Base-by-base conservation (phyloP, 257 asterid species). In the Solanum piurae region DNA sequence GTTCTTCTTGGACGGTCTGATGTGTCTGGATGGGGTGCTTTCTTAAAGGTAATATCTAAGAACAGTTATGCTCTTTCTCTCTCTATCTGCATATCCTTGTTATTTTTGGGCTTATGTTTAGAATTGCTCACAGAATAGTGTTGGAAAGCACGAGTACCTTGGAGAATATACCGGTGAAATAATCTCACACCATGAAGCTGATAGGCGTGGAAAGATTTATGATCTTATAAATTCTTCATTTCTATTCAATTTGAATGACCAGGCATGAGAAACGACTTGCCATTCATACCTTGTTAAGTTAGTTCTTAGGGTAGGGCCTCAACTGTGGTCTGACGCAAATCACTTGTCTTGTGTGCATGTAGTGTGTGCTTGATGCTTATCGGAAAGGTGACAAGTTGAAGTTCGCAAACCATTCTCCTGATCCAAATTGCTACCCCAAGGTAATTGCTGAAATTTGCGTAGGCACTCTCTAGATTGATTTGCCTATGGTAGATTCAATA, bases 21-120 rank as follows among this genome's bases (percentile, higher is more conserved):
- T 83, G 89, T 96, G 49, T 96, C 99, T 91, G 99, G 99, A 84
- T 96, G 99, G 99, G 99, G 99, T 86, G 99, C 99, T 80, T 97
- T 97, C 94, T 88, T 97, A 93, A 96, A 97, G 99, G 99, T 96
- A 93, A 76, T 83, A 80, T 86, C 83, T 31, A 68, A 85, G 88
- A 77, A 69, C 58, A 75, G 44, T 82, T 64, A 5, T 80, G 85
- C 44, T 18, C 33, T 79, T 16, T 79, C 66, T 80, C 42, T 80
- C 14, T 80, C 33, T 49, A 27, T 73, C 37, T 73, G 49, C 33
- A 37, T 60, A 44, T 72, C 33, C 34, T 62, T 86, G 66, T 75
- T 86, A 8, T 36, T 44, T 31, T 52, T 23, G 4, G 58, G 33
- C 83, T 86, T 62, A 86, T 33, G 25, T 86, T 86, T 73, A 20